phyloP scores from a whole-genome alignment of 345 rosid genomes.

The Hibiscus trionum region DNA sequence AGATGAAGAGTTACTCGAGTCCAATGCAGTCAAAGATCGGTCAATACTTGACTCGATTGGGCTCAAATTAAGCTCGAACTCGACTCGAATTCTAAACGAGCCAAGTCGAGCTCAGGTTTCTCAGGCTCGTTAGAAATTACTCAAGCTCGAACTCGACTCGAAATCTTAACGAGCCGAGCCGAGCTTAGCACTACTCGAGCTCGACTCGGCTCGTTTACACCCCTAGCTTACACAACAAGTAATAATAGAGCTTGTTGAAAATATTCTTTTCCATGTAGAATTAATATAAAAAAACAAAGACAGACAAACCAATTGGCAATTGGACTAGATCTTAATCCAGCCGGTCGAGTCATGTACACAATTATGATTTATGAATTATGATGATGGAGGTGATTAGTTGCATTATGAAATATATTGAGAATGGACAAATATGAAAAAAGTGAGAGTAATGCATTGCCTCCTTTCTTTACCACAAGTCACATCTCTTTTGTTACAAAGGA shows the following conservation, averaged over 20 bases:
- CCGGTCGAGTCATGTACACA: background rate
- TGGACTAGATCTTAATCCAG: background rate
- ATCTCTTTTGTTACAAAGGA: background rate
- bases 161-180: no score
- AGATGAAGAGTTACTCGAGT: no score
- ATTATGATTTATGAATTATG: background rate
- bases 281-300: background rate
- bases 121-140: no score
- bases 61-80: no score
- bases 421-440: background rate
- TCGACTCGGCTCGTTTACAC: no score
- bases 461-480: background rate
- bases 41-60: no score
- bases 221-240: background rate
- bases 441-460: background rate
- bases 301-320: background rate
- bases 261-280: background rate
- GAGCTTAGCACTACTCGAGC: no score
- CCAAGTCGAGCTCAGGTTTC: no score
- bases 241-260: no score
- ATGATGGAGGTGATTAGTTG: background rate
- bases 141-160: no score
- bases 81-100: no score
- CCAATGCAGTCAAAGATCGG: no score
- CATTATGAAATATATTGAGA: background rate